Conservation (phyloP, 2,329 filamentous ascomycete species). For the Neoscytalidium dimidiatum region DNA sequence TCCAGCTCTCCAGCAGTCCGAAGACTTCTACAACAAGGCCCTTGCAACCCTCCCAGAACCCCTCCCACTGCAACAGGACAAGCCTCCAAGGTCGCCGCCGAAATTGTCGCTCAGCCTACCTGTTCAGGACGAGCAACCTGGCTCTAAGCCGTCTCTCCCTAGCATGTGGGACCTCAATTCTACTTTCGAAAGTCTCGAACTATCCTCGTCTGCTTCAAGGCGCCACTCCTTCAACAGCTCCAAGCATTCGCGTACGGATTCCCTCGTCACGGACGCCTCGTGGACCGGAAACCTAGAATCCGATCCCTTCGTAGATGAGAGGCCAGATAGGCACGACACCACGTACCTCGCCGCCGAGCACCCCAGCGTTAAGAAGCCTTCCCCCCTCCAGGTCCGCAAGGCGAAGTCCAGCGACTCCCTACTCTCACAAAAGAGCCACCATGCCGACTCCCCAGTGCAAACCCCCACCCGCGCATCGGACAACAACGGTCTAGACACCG, state of each 20-base stretch:
- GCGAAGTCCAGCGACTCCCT: conserved; percentile 1
- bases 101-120: not conserved
- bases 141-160: not conserved
- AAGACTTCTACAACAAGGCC: conserved; percentile 37
- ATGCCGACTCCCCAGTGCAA: conserved; percentile 4
- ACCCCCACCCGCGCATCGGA: conserved; percentile 17
- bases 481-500: conserved; percentile 20
- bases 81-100: not conserved
- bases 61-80: not conserved
- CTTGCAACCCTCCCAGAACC: conserved; percentile 26
- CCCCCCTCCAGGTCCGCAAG: conserved; percentile 16
- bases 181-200: not conserved
- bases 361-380: conserved; percentile 6
- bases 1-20: conserved; percentile 34
- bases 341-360: not conserved
- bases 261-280: conserved; percentile 4
- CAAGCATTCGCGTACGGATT: conserved; percentile 3
- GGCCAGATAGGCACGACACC: not conserved
- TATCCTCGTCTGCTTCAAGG: not conserved
- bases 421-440: not conserved
- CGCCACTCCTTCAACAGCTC: conserved; percentile 4
- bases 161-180: conserved; percentile 16
- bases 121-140: not conserved
- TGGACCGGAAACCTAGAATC: not conserved
- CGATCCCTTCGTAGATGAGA: not conserved